phyloP scores from a whole-genome alignment of 2,329 filamentous ascomycete genomes.

The Metarhizium brunneum region DNA sequence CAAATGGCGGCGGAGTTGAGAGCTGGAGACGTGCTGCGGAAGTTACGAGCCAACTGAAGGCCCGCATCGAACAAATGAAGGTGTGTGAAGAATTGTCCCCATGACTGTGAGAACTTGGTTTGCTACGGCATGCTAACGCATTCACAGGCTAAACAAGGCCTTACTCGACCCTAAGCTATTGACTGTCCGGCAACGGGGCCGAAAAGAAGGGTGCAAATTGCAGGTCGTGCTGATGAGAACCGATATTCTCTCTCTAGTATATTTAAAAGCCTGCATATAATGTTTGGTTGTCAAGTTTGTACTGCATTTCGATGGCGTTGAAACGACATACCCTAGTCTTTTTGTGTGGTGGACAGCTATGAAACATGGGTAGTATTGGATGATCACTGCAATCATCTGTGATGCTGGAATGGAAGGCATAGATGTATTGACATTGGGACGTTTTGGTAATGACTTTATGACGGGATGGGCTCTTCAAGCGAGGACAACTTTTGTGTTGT shows the following conservation, averaged over 20 bases:
- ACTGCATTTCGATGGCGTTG: slow-evolving; percentile 25
- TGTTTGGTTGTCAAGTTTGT: slow-evolving; percentile 4
- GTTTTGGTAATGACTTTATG: background rate
- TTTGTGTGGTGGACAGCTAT: slow-evolving; percentile 9
- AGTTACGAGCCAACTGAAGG: slow-evolving; percentile 94
- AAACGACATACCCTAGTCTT: slow-evolving; percentile 21
- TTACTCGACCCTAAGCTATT: slow-evolving; percentile 18
- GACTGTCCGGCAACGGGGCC: background rate
- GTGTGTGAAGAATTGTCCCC: slow-evolving; percentile 25
- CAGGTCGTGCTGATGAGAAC: background rate
- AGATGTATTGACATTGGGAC: slow-evolving; percentile 2
- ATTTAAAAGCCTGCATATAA: background rate
- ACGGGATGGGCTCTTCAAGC: background rate
- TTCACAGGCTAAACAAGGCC: slow-evolving; percentile 18
- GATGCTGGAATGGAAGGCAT: background rate
- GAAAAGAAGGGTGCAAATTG: background rate
- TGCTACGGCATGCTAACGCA: slow-evolving; percentile 2
- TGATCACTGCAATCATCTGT: background rate
- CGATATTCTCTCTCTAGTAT: background rate
- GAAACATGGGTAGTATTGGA: background rate
- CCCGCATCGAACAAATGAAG: slow-evolving; percentile 98
- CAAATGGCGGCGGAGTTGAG: slow-evolving; percentile 41
- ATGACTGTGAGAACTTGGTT: background rate
- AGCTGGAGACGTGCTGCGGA: slow-evolving; percentile 97
- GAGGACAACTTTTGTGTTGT: background rate